These are phyloP conservation scores for Crithidia mellificae DNA, from an alignment of 208 protist genomes.

Conservation along the genomic window DNA sequence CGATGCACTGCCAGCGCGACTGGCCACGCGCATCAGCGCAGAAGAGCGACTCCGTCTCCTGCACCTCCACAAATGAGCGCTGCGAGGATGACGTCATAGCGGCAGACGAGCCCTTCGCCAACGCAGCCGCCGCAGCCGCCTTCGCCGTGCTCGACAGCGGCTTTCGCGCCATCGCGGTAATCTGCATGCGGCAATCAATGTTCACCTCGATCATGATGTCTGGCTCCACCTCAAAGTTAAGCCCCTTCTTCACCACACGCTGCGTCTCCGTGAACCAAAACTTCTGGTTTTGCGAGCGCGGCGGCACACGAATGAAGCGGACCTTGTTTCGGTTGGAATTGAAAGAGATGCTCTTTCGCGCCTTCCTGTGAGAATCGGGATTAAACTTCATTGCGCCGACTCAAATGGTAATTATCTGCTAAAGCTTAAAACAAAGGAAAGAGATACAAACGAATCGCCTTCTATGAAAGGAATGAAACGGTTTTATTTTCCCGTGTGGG, in stretches of 20 bases:
- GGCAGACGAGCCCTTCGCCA: slow-evolving; percentile 10
- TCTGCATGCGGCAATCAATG: slow-evolving; percentile 74
- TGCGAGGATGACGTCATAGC: slow-evolving; percentile 19
- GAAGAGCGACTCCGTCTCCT: slow-evolving; percentile 34
- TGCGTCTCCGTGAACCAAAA: slow-evolving; percentile 84
- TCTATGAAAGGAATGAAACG: no score
- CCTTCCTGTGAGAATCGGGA: slow-evolving; percentile 14
- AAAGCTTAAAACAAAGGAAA: slow-evolving; percentile 11
- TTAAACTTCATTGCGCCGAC: slow-evolving; percentile 7
- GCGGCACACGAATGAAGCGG: slow-evolving; percentile 67
- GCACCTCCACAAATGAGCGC: slow-evolving; percentile 40
- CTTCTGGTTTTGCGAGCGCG: slow-evolving; percentile 67
- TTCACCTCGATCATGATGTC: slow-evolving; percentile 59
- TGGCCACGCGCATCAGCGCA: background rate
- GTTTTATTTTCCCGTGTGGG: no score
- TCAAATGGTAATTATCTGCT: background rate
- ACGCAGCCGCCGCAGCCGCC: background rate
- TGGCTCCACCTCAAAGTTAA: slow-evolving; percentile 77
- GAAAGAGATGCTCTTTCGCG: slow-evolving; percentile 61
- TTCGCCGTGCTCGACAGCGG: slow-evolving; percentile 15
- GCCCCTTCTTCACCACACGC: slow-evolving; percentile 72
- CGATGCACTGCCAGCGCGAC: slow-evolving; percentile 39
- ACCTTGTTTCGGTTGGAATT: slow-evolving; percentile 68
- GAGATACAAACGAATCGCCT: background rate
- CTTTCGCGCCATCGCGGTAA: slow-evolving; percentile 52